phyloP scores from a whole-genome alignment of 1,284 basidiomycete species.

The Pascua sp. region DNA sequence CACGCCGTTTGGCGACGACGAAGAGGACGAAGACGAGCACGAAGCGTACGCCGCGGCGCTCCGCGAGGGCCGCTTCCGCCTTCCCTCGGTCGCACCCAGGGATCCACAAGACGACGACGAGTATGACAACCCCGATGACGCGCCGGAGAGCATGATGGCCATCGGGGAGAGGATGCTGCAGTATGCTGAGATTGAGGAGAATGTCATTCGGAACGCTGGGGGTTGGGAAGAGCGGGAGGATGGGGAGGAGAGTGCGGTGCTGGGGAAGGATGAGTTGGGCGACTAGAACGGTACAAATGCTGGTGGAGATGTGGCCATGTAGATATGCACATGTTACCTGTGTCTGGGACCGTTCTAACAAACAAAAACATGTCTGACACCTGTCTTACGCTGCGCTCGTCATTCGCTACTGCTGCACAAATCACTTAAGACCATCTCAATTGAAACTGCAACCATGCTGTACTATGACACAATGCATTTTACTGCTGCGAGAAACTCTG shows the following conservation, averaged over 20 bases:
- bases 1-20: constrained; percentile 43
- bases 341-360: too few species aligned
- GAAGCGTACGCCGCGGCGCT: constrained; percentile 38
- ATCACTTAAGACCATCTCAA: too few species aligned
- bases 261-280: constrained; percentile 42
- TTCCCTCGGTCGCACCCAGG: constrained; percentile 38
- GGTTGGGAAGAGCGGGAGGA: constrained; percentile 44
- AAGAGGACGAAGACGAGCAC: constrained; percentile 47
- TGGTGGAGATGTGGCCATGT: constrained; percentile 1
- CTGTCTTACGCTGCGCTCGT: too few species aligned
- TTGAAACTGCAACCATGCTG: too few species aligned
- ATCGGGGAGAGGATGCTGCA: constrained; percentile 39
- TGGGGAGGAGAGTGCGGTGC: constrained; percentile 42
- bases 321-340: not conserved
- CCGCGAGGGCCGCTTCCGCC: constrained; percentile 32
- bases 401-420: too few species aligned
- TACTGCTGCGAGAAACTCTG: constrained; percentile 3
- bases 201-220: constrained; percentile 34
- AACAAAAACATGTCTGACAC: too few species aligned
- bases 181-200: constrained; percentile 42
- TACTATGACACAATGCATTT: constrained; percentile 18
- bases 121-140: constrained; percentile 45
- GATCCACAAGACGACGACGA: constrained; percentile 29
- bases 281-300: constrained; percentile 21
- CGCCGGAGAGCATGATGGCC: constrained; percentile 39